phyloP scores from a whole-genome alignment of 371 early-diverging fungal genomes.

The Coemansia sp. region DNA sequence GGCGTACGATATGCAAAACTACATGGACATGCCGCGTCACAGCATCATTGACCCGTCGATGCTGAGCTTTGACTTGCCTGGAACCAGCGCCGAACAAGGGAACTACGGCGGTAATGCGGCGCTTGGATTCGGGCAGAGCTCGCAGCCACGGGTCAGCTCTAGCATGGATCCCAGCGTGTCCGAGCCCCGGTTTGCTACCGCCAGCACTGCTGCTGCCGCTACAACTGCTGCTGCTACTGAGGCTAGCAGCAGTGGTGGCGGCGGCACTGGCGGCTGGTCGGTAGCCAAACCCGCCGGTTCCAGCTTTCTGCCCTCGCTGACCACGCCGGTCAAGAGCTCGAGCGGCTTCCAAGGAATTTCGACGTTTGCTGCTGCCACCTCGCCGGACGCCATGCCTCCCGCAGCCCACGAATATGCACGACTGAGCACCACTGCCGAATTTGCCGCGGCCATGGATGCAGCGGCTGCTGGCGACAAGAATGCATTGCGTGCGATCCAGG shows the following conservation, averaged over 20 bases:
- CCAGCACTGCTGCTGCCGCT: neutral
- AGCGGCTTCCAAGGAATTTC: constrained; percentile 8
- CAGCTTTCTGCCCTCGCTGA: constrained; percentile 17
- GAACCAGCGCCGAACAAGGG: constrained; percentile 7
- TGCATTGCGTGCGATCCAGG: constrained; percentile 38
- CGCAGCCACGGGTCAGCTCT: neutral
- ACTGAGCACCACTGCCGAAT: constrained; percentile 34
- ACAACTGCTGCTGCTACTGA: neutral
- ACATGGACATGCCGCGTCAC: constrained; percentile 43
- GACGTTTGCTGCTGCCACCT: constrained; percentile 11
- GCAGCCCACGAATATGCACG: constrained; percentile 18
- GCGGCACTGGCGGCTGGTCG: constrained; percentile 26
- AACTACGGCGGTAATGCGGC: constrained; percentile 10
- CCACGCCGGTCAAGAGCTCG: neutral
- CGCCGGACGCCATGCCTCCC: neutral
- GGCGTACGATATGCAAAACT: constrained; percentile 25
- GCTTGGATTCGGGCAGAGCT: constrained; percentile 4
- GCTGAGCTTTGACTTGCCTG: constrained; percentile 42
- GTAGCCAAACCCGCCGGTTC: constrained; percentile 29
- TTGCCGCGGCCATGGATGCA: constrained; percentile 38
- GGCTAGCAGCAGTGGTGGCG: neutral
- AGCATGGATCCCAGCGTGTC: too few species aligned
- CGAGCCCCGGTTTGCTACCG: neutral
- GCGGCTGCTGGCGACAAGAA: constrained; percentile 44
- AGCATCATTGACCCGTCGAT: constrained; percentile 49